These are phyloP conservation scores for Fusarium coffeatum DNA, from an alignment of 2,329 filamentous ascomycete species.

Conservation along the genomic window DNA sequence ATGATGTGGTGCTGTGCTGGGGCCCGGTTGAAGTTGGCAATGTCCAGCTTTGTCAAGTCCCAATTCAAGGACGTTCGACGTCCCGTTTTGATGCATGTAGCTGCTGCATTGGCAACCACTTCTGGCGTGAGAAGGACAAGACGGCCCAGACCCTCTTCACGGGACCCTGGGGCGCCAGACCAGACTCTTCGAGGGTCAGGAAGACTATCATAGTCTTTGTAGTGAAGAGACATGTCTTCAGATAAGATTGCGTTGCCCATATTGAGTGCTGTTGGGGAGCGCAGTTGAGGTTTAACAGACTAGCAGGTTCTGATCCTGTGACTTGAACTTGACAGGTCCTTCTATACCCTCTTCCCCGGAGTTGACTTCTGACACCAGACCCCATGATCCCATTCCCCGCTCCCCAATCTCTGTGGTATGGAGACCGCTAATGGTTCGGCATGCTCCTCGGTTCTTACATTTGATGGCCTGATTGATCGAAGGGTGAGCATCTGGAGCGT, in stretches of 20 bases:
- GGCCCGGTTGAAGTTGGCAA: constrained; percentile 14
- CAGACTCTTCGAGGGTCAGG: background rate
- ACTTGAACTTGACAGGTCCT: background rate
- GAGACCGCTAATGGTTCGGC: background rate
- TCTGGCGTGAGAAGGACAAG: constrained; percentile 2
- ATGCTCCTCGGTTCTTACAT: background rate
- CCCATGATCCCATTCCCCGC: background rate
- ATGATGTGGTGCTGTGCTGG: constrained; percentile 7
- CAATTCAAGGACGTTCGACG: background rate
- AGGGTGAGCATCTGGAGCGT: background rate
- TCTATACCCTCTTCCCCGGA: background rate
- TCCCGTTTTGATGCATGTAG: constrained; percentile 6
- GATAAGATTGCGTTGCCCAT: background rate
- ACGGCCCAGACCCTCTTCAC: constrained; percentile 1
- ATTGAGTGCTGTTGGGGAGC: no score
- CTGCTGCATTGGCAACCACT: constrained; percentile 1
- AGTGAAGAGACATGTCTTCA: background rate
- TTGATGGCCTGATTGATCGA: rapidly evolving
- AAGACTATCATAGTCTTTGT: background rate
- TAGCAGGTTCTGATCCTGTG: background rate
- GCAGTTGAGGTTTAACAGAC: background rate
- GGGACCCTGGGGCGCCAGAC: background rate
- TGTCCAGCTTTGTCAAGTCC: background rate
- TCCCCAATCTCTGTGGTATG: background rate
- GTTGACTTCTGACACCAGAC: background rate